These are phyloP conservation scores for Penicillium sp. DNA, from an alignment of 2,329 filamentous ascomycete genomes.

Conservation along the genomic window DNA sequence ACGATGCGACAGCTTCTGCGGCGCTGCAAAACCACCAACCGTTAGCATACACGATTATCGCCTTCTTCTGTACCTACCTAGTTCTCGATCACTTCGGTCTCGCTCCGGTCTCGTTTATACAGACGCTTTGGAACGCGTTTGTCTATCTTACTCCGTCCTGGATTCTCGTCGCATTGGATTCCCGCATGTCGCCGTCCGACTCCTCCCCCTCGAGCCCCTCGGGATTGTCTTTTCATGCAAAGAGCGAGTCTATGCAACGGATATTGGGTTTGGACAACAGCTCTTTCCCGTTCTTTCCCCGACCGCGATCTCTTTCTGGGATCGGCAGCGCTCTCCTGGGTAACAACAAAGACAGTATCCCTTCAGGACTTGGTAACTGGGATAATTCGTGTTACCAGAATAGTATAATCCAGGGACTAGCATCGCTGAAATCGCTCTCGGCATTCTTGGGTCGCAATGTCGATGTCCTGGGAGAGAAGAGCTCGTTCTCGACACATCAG, in stretches of 20 bases:
- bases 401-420: constrained; percentile 84
- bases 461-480: constrained; percentile 43
- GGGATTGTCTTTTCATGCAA: constrained; percentile 53
- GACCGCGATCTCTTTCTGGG: constrained; percentile 60
- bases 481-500: constrained; percentile 54
- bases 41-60: constrained; percentile 39
- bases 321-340: constrained; percentile 56
- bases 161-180: constrained; percentile 55
- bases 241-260: constrained; percentile 69
- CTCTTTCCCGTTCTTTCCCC: constrained; percentile 63
- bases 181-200: constrained; percentile 53
- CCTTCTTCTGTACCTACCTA: constrained; percentile 38
- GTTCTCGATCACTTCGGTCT: constrained; percentile 40
- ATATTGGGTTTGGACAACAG: constrained; percentile 68
- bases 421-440: constrained; percentile 73
- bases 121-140: constrained; percentile 46
- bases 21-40: constrained; percentile 37
- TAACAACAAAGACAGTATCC: constrained; percentile 40
- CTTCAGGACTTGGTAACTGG: constrained; percentile 79
- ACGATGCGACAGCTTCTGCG: constrained; percentile 42
- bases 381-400: constrained; percentile 99
- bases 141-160: constrained; percentile 49
- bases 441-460: constrained; percentile 64
- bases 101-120: constrained; percentile 39
- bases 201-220: constrained; percentile 49